phyloP scores from a whole-genome alignment of 768 basidiomycete species.

The Pleurotus giganteus region DNA sequence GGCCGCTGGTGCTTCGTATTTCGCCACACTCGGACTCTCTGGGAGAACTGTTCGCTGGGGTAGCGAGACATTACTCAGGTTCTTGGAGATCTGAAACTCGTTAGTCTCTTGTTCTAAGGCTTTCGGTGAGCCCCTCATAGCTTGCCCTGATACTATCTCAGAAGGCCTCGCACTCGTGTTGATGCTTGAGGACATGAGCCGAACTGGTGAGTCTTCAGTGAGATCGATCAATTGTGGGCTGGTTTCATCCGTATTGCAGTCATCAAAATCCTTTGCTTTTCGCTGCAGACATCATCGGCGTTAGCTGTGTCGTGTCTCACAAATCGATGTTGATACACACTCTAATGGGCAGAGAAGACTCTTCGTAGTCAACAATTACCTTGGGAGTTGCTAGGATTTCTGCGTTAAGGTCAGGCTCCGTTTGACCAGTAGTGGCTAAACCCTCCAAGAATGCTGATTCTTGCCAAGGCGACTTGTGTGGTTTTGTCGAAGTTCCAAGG shows the following conservation, averaged over 20 bases:
- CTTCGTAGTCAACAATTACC: conserved; percentile 1
- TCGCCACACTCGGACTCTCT: too few species aligned
- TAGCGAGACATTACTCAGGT: too few species aligned
- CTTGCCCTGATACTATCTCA: conserved; percentile 7
- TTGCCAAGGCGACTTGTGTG: conserved; percentile 30
- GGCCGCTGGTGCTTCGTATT: too few species aligned
- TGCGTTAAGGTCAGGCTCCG: not conserved
- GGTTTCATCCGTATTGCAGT: not conserved
- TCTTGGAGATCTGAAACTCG: not conserved
- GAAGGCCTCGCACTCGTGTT: not conserved
- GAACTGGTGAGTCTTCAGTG: conserved; percentile 28
- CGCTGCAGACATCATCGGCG: not conserved
- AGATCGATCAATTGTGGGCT: conserved; percentile 41
- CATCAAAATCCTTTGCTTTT: not conserved
- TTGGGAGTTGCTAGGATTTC: not conserved
- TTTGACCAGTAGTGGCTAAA: not conserved
- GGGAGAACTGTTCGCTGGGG: too few species aligned
- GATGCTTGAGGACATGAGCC: not conserved
- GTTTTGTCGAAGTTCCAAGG: too few species aligned
- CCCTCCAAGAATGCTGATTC: conserved; percentile 17
- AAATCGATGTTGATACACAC: not conserved
- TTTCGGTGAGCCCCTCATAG: too few species aligned
- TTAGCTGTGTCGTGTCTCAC: too few species aligned
- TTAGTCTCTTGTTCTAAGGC: not conserved
- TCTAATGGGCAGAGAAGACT: not conserved